A percentile compares a stretch with the other conserved stretches of the same genome.
Evolutionary conservation across 768 basidiomycete genomes (phyloP).

Genomic region (Serpula lacrymans): DNA sequence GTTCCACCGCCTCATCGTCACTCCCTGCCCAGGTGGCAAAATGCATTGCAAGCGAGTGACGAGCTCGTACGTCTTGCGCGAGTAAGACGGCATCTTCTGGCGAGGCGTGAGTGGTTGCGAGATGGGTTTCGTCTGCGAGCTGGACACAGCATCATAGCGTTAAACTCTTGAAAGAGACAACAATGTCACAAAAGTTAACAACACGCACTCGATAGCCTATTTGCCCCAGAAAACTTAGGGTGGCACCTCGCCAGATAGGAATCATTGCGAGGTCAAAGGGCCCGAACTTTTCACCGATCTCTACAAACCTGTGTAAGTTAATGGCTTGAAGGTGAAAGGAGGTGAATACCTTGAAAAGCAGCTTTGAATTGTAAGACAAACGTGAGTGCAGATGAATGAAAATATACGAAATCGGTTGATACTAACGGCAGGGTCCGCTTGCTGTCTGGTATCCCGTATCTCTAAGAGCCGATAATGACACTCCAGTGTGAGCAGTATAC

Average conservation of each 20-base stretch:
- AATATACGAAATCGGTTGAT: not conserved
- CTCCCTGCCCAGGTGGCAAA: slow-evolving; percentile 43
- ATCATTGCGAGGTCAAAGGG: slow-evolving; percentile 41
- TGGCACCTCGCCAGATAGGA: slow-evolving; percentile 43
- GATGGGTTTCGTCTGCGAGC: slow-evolving; percentile 26
- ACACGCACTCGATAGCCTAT: slow-evolving; percentile 34
- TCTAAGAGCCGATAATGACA: not conserved
- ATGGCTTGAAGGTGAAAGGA: not conserved
- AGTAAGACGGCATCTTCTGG: slow-evolving; percentile 39
- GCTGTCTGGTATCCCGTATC: slow-evolving; percentile 6
- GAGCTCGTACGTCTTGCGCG: slow-evolving; percentile 33
- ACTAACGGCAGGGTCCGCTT: slow-evolving; percentile 4
- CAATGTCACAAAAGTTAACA: not conserved
- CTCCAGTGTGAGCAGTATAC: not conserved
- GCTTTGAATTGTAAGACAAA: not conserved
- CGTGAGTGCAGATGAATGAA: not conserved
- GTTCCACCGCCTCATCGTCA: slow-evolving; percentile 38
- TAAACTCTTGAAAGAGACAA: not conserved
- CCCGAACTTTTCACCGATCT: slow-evolving; percentile 36
- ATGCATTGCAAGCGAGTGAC: slow-evolving; percentile 38
- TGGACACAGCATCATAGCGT: slow-evolving; percentile 1
- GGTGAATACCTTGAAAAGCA: not conserved
- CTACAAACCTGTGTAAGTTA: too few species aligned
- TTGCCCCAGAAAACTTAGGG: slow-evolving; percentile 34
- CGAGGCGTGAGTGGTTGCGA: slow-evolving; percentile 37